Evolutionary conservation across 306 rosid genomes (phyloP), one percentile per base, ranked within the genome.

Genomic region (Oxytropis ochrocephala): DNA sequence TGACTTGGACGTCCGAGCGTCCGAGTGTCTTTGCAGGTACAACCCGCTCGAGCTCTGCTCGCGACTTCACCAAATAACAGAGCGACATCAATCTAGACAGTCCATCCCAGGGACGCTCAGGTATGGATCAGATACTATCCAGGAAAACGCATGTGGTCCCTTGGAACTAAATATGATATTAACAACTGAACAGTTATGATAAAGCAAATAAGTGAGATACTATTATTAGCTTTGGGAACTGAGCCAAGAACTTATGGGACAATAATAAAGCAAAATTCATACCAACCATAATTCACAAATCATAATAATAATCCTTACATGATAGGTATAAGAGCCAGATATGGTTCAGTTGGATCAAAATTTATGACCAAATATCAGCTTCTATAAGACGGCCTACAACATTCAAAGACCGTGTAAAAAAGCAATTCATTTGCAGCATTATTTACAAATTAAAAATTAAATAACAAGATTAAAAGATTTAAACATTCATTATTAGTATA

Each of bases 311-410:
- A 57, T 41, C 54, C 87, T 83, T 78, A 91, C 97, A 89, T 82
- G 57, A 81, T 83, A 27, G 84, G 78, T 59, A 80, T 60, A 64
- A 86, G 77, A 29, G 53, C 82, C 82, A 64, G 89, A 86, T 2
- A 86, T 2, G 87, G 85, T 74, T 87, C 91, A 24, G 81, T 79
- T 46, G 88, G 86, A 36, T 86, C 88, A 60, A 78, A 78, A 63
- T 85, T 77, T 47, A 88, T 70, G 70, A 82, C 73, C 79, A 88
- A 13, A 76, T 33, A 39, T 87, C 87, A 65, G 88, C 90, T 74
- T 86, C 83, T 72, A 88, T 29, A 48, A 84, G 75, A 77, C 79
- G 77, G 24, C 69, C 96, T 86, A 27, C 57, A 77, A 84, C 27
- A 75, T 54, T 50, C 62, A 50, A 64, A 67, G 9, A 68, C 55